Base-by-base conservation (phyloP, 495 filamentous ascomycete species). In the Geoglossum glabrum region DNA sequence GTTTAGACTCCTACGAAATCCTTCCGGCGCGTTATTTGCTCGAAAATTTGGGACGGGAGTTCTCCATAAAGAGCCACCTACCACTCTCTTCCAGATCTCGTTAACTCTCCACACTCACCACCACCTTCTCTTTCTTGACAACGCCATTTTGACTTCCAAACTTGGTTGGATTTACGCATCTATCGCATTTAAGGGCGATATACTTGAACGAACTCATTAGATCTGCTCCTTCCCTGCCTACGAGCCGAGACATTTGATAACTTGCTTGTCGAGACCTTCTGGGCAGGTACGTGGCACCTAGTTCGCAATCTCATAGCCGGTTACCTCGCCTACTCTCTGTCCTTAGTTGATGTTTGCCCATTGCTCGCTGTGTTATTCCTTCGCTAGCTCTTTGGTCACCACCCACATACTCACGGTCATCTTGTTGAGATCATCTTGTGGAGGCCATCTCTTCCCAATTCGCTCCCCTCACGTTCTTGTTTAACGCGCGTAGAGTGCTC, bases 81-180 rank as follows among this genome's bases (percentile, higher is more conserved):
- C 69, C 65, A 65, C 65, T 69, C 57, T 67, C 40, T 40, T 15
- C 30, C 31, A 49, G n/a, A 11, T 34, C 54, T 19, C 54, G 10
- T n/a, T 17, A 25, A 40, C 36, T 40, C 36, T 40, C 11, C 46
- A 28, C 46, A 50, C 46, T 28, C 66, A 36, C 63, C 61, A 17
- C 58, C 61, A 45, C 60, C 63, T 46, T 58, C 66, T 36, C 57
- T 58, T 55, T 65, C 58, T 63, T 63, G 66, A 61, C 64, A 11
- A 30, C 54, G 25, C 31, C 23, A 31, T 52, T 52, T 52, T 52
- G 49, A 52, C 49, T 31, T 52, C 49, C 23, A 7, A 13, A 15
- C 28, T 52, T 31, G 50, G 50, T 54, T 56, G 54, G 38, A 40
- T 31, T 58, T 30, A 59, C 54, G 30, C 49, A 52, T 52, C 17